These are phyloP conservation scores for Polygonum aviculare DNA, from an alignment of 148 eudicot genomes.

Conservation along the genomic window DNA sequence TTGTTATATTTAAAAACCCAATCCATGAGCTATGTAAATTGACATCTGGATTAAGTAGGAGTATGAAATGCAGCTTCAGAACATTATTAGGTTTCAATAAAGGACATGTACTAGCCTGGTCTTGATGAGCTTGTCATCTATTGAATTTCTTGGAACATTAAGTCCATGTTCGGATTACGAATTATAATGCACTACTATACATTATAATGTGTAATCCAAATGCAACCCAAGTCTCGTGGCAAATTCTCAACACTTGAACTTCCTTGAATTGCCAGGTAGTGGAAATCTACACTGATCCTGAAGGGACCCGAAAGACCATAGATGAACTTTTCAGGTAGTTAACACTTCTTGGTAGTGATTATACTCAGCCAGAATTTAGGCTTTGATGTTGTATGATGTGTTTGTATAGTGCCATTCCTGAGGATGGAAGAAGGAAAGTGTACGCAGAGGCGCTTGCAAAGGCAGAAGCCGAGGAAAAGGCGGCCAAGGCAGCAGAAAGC, in stretches of 20 bases:
- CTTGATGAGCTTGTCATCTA: background rate
- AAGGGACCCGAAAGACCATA: slow-evolving; percentile 51
- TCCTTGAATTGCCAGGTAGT: slow-evolving; percentile 48
- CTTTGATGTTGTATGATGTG: background rate
- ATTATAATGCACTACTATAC: too few relatives aligned
- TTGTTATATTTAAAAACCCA: background rate
- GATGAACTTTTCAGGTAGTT: slow-evolving; percentile 76
- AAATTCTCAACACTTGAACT: background rate
- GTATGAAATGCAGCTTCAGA: too few relatives aligned
- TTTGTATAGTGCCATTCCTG: slow-evolving; percentile 65
- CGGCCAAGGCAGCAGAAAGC: slow-evolving; percentile 43
- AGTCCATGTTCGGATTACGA: too few relatives aligned
- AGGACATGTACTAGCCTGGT: background rate
- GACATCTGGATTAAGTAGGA: background rate
- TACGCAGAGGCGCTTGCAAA: slow-evolving; percentile 65
- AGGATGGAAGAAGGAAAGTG: slow-evolving; percentile 84
- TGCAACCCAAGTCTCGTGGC: background rate
- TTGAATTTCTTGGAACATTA: background rate
- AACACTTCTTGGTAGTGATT: background rate
- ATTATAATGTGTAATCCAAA: too few relatives aligned
- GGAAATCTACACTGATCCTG: slow-evolving; percentile 57
- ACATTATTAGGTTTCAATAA: background rate
- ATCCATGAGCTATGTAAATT: background rate
- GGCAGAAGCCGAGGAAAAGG: slow-evolving; percentile 78
- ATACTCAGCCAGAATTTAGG: background rate